Conservation (phyloP, 1,284 basidiomycete species). For the Lignosus rhinocerotis region DNA sequence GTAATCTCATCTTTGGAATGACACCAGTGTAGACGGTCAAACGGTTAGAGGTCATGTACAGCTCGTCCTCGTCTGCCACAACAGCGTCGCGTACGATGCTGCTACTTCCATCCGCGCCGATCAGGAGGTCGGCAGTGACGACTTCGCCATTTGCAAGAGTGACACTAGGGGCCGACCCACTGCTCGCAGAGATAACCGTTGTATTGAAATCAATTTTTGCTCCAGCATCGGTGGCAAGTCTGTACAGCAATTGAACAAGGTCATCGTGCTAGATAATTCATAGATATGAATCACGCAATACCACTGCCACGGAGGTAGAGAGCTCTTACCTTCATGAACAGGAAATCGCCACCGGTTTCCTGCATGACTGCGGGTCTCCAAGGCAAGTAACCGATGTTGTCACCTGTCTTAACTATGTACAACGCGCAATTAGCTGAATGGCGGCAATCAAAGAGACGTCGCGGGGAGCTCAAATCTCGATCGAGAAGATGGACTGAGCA, state of each 20-base stretch:
- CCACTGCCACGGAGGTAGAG: background rate
- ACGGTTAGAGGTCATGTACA: constrained; percentile 9
- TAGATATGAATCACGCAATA: background rate
- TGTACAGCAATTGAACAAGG: constrained; percentile 43
- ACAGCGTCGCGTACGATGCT: constrained; percentile 30
- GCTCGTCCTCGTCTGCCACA: constrained; percentile 23
- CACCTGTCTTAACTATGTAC: constrained; percentile 41
- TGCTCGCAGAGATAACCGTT: constrained; percentile 32
- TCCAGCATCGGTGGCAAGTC: constrained; percentile 42
- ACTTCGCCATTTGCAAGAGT: constrained; percentile 37
- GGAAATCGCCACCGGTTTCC: constrained; percentile 55
- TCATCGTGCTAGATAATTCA: constrained; percentile 42
- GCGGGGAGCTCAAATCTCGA: background rate
- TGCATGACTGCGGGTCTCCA: constrained; percentile 55
- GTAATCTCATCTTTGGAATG: constrained; percentile 20
- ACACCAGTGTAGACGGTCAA: constrained; percentile 24
- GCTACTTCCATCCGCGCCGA: constrained; percentile 43
- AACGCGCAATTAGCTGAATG: background rate
- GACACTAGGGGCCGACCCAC: constrained; percentile 30
- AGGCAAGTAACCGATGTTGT: constrained; percentile 46
- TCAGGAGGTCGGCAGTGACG: constrained; percentile 40
- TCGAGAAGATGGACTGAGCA: background rate
- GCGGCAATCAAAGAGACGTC: too few relatives aligned
- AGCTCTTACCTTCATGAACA: constrained; percentile 35
- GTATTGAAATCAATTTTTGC: constrained; percentile 42